Percentiles rank a stretch among this genome's conserved stretches.
phyloP scores from a whole-genome alignment of 306 rosid species.

The Corylus heterophylla region DNA sequence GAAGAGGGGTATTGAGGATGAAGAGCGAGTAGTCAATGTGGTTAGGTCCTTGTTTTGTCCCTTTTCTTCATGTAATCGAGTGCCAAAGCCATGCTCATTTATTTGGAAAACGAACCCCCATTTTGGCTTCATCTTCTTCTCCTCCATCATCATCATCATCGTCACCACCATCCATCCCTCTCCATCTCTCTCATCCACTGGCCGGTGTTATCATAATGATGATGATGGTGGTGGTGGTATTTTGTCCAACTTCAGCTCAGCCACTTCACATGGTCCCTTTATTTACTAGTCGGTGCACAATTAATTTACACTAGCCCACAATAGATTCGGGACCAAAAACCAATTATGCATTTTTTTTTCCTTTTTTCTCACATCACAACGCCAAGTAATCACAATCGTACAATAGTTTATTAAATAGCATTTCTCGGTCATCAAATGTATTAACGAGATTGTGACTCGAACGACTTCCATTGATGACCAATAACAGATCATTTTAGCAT shows the following conservation, averaged over 20 bases:
- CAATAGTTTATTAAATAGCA: too few species aligned
- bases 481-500: not conserved
- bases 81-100: slow-evolving; percentile 63
- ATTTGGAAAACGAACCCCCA: slow-evolving; percentile 70
- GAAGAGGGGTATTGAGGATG: slow-evolving; percentile 14
- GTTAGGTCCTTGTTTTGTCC: slow-evolving; percentile 68
- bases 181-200: slow-evolving; percentile 33
- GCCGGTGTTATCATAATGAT: slow-evolving; percentile 38
- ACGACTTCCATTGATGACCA: not conserved
- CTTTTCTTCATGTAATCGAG: slow-evolving; percentile 76
- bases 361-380: too few species aligned
- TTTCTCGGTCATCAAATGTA: not conserved
- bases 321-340: slow-evolving; percentile 32
- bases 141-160: slow-evolving; percentile 41
- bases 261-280: slow-evolving; percentile 48
- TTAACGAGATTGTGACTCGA: too few species aligned
- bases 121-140: slow-evolving; percentile 64
- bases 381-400: too few species aligned
- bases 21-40: slow-evolving; percentile 51
- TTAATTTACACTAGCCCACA: slow-evolving; percentile 28
- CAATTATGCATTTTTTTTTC: not conserved
- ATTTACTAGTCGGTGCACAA: slow-evolving; percentile 24
- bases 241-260: slow-evolving; percentile 51
- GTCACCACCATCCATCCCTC: slow-evolving; percentile 23
- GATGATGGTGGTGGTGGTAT: slow-evolving; percentile 40